Base-by-base conservation (phyloP, 2,329 filamentous ascomycete genomes). In the Epichloe festucae region DNA sequence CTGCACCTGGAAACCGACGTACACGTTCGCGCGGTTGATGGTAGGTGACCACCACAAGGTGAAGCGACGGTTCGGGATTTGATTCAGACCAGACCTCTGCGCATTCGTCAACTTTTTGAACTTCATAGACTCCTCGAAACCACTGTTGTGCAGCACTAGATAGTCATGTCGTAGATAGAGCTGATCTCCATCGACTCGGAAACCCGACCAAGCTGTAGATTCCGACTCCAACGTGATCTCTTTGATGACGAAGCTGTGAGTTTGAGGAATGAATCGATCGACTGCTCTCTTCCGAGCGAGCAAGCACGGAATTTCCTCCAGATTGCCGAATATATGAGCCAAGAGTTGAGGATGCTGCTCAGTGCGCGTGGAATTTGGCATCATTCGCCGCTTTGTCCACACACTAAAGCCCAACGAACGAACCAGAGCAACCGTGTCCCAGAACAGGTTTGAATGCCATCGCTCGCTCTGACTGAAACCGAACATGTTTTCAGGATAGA, bases 21-120 rank as follows among this genome's bases (percentile, higher is more conserved):
- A 97, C 17, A 98, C 93, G 63, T 97, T 96, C 59, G 91, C 91
- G 65, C 91, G 79, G 70, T 95, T 95, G 67, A 95, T 95, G 0
- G 88, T 94, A 0, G 85, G 84, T 1, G 85, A 93, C 93, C 93
- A 98, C 93, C 93, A 98, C 0, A 98, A 73, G 0, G 93, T 97
- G 69, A 98, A 98, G 1, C 93, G 89, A 79, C 93, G 89, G 65
- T 98, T 98, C 0, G 93, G 93, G 65, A 98, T 98, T 64, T 98
- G 93, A 65, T 96, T 97, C 34, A 98, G 70, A 89, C 93, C 93
- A 19, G 88, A 95, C 60, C 93, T 79, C 67, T 98, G 93, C 1
- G 93, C 93, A 61, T 98, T 98, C 0, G 93, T 98, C 54, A 98
- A 74, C 68, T 98, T 98, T 72, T 98, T 98, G 77, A 96, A 98